Base-by-base conservation (phyloP, 2,329 filamentous ascomycete genomes). In the Exophiala oligosperma region DNA sequence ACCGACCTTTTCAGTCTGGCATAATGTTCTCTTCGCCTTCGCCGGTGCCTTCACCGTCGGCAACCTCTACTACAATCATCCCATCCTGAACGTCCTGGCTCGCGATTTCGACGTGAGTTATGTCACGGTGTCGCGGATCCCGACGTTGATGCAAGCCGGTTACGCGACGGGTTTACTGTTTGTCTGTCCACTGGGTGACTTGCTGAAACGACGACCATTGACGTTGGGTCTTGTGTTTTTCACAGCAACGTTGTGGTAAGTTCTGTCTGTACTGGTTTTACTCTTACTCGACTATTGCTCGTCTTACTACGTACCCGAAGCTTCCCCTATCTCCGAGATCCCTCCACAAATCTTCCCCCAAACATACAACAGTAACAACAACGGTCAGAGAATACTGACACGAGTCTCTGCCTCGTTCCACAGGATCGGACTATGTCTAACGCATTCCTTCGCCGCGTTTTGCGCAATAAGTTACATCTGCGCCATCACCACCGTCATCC, bases 401-500 rank as follows among this genome's bases (percentile, higher is more conserved):
- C 29, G 11, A 35, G 9, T 29, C 6, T 9, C 29, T 17, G 17
- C 29, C 29, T 35, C 29, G 6, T 9, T 14, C 7, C 14, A 9
- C 49, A 64, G 62, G 62, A 67, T 93, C 52, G 87, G 84, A 0
- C 79, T 92, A 4, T 92, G 88, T 61, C 69, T 91, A 0, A 93
- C 90, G 0, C 75, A 75, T 2, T 81, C 80, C 2, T 88, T 92
- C 64, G 68, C 74, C 0, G 79, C 81, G 5, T 93, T 94, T 71
- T 79, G 84, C 0, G 85, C 80, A 1, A 77, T 93, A 17, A 90
- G 87, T 4, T 93, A 89, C 73, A 74, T 93, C 54, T 85, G 84
- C 9, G 86, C 87, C n/a, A 74, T 89, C n/a, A 87, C 88, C 1
- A 94, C 90, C 0, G 90, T 93, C 1, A 93, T 90, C 2, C 90